A percentile compares a stretch with the other conserved stretches of the same genome.
These are phyloP conservation scores for Lepraria neglecta DNA, from an alignment of 495 filamentous ascomycete genomes.

Conservation along the genomic window DNA sequence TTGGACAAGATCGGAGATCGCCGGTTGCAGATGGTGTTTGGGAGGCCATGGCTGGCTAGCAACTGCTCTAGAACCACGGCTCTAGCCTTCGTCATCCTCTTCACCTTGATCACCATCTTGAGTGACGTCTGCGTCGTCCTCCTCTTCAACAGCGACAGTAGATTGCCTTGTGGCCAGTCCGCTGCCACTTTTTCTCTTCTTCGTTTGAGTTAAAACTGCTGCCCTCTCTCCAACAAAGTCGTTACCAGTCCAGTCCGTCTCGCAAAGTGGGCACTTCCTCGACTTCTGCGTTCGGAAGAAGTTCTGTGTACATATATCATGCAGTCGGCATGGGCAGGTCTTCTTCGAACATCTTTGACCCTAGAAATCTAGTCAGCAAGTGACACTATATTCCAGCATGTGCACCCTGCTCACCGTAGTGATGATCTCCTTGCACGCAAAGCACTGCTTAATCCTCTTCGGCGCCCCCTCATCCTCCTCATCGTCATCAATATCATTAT, in stretches of 20 bases:
- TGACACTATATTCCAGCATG: slow-evolving; percentile 7
- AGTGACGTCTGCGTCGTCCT: slow-evolving; percentile 25
- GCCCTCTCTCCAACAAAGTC: slow-evolving; percentile 80
- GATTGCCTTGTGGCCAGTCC: slow-evolving; percentile 21
- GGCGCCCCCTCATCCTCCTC: slow-evolving; percentile 38
- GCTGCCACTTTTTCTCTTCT: slow-evolving; percentile 33
- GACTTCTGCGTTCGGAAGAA: slow-evolving; percentile 62
- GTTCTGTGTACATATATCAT: slow-evolving; percentile 66
- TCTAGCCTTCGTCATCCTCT: slow-evolving; percentile 19
- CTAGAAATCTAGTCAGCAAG: slow-evolving; percentile 30
- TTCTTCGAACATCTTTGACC: slow-evolving; percentile 73
- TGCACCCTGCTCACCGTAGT: slow-evolving; percentile 52
- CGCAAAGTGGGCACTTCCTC: slow-evolving; percentile 68
- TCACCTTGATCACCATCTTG: slow-evolving; percentile 17
- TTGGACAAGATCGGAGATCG: background rate
- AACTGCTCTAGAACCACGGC: too few species aligned
- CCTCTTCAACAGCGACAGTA: slow-evolving; percentile 28
- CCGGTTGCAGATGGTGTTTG: background rate
- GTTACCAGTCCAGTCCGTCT: slow-evolving; percentile 62
- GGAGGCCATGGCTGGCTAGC: too few species aligned
- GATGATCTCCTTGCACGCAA: slow-evolving; percentile 84
- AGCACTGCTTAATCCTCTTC: slow-evolving; percentile 77
- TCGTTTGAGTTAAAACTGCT: slow-evolving; percentile 35
- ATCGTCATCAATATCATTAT: slow-evolving; percentile 64
- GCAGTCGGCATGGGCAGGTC: slow-evolving; percentile 63